Evolutionary conservation across 169 alveolate genomes (phyloP).

Genomic region (Eimeria acervulina): DNA sequence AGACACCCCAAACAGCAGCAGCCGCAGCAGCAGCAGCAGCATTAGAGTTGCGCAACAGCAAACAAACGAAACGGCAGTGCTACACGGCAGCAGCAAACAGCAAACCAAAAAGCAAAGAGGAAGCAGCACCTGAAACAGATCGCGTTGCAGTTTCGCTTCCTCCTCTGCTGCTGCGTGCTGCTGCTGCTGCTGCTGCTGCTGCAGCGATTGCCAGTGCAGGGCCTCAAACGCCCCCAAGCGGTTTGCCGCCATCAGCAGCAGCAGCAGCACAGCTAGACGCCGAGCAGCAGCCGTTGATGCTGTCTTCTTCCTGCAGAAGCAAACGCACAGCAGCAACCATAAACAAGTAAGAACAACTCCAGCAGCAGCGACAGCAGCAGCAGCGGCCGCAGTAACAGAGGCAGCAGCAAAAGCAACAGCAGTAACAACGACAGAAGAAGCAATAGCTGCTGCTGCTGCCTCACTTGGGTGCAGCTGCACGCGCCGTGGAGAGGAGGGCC

Average conservation of each 20-base stretch:
- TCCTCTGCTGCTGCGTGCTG: background rate
- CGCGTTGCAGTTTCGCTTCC: conserved; percentile 23
- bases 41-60: background rate
- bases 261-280: conserved; percentile 36
- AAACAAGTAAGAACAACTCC: background rate
- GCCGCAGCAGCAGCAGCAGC: background rate
- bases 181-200: conserved; percentile 23
- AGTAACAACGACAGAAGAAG: background rate
- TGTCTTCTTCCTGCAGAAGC: conserved; percentile 34
- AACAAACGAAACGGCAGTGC: background rate
- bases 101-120: background rate
- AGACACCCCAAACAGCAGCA: conserved; percentile 24
- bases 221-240: conserved; percentile 50
- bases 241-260: conserved; percentile 57
- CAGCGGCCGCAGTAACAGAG: background rate
- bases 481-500: conserved; percentile 18
- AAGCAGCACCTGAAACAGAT: background rate
- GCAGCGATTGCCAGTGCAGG: conserved; percentile 62
- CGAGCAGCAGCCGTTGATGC: background rate
- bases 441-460: background rate
- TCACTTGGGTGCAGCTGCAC: conserved; percentile 3
- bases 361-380: background rate
- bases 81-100: background rate
- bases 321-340: background rate
- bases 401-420: background rate